phyloP scores from a whole-genome alignment of 1,284 basidiomycete genomes.

The Agaricales sp. region DNA sequence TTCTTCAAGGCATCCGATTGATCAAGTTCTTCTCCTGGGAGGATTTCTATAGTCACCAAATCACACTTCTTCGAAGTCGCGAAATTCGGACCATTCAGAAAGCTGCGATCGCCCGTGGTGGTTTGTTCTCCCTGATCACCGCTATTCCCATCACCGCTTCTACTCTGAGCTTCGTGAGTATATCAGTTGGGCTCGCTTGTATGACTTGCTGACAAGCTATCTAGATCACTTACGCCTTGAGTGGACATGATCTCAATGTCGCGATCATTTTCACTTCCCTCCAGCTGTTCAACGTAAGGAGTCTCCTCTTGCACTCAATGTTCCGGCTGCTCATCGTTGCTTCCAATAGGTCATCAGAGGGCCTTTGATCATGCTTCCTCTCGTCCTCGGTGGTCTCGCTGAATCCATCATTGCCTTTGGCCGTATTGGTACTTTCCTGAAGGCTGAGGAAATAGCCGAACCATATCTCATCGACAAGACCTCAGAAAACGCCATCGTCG shows the following conservation, averaged over 20 bases:
- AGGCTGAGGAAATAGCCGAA: conserved; percentile 50
- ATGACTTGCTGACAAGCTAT: not conserved
- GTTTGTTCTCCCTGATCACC: conserved; percentile 33
- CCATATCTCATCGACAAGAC: conserved; percentile 29
- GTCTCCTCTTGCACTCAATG: not conserved
- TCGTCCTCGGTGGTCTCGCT: conserved; percentile 37
- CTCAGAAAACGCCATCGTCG: conserved; percentile 35
- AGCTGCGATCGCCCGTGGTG: conserved; percentile 15
- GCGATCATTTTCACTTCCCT: conserved; percentile 68
- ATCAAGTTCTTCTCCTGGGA: conserved; percentile 59
- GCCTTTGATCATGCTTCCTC: conserved; percentile 42
- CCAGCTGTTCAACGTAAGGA: conserved; percentile 61
- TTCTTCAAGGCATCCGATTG: conserved; percentile 52
- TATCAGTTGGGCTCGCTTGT: not conserved
- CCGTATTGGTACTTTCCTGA: conserved; percentile 49
- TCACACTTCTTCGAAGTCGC: conserved; percentile 26
- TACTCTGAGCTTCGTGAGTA: conserved; percentile 45
- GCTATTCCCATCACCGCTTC: conserved; percentile 49
- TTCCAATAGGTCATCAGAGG: conserved; percentile 38
- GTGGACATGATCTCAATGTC: conserved; percentile 54
- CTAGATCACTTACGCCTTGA: conserved; percentile 61
- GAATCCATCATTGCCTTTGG: conserved; percentile 55
- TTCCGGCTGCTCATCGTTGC: not conserved
- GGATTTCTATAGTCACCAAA: conserved; percentile 46
- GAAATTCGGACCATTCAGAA: conserved; percentile 30